Evolutionary conservation across 192 early-diverging fungal genomes (phyloP), one percentile per base, ranked within the genome.

Genomic region (Entomortierella parvispora): DNA sequence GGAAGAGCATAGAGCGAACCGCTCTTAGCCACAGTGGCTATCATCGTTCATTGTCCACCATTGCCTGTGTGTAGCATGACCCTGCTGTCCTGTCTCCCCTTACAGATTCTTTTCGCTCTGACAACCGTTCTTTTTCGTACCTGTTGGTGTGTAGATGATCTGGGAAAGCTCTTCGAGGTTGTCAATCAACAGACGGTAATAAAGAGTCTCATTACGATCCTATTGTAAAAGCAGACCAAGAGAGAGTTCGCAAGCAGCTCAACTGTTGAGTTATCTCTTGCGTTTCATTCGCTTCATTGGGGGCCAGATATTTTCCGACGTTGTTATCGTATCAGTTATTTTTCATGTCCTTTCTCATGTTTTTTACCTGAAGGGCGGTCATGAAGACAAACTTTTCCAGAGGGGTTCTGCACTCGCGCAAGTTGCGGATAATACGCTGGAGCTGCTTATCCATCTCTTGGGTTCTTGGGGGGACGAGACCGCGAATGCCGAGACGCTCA

Each of bases 401-500:
- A 7, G 84, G 84, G 22, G 84, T 82, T 34, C 72, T 53, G 57
- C 80, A 82, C 26, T 70, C 72, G 45, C 83, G 80, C 66, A 86
- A 64, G 65, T 86, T 86, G 14, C 78, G 80, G 49, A 83, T 86
- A 23, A 86, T 76, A 49, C 84, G 80, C 49, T 81, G 68, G n/a
- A 86, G 65, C 57, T 86, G 84, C 62, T 83, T 86, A 22, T 86
- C 84, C 84, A 86, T 86, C 58, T 86, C 84, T 59, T 86, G 84
- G 26, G 80, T 67, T 11, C 84, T 67, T 65, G 84, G 84, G 20
- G 84, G 84, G 3, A 86, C 84, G 6, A 86, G 72, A 26, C 84
- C 84, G 64, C 84, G 84, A 37, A 86, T 83, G 12, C 82, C 83
- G 33, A 86, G 71, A 46, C 84, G 76, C 56, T 86, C 84, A 32